phyloP scores from a whole-genome alignment of 2,329 filamentous ascomycete genomes.

The Epicoccum nigrum region DNA sequence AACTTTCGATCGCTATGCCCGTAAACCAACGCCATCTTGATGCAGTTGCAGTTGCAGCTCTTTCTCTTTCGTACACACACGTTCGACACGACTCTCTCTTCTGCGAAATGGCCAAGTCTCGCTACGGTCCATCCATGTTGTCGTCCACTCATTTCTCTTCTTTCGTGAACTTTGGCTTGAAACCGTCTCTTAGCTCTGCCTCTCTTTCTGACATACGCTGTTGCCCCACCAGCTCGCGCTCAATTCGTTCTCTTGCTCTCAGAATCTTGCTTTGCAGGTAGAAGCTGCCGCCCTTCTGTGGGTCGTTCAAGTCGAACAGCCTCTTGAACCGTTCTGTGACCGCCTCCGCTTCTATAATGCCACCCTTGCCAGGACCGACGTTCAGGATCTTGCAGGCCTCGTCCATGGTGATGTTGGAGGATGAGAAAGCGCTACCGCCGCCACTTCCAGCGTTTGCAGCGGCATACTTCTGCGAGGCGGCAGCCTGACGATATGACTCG shows the following conservation, averaged over 20 bases:
- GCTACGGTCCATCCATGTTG: neutral
- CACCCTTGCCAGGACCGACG: slow-evolving; percentile 83
- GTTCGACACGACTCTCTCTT: neutral
- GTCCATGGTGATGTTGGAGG: slow-evolving; percentile 84
- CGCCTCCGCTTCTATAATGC: slow-evolving; percentile 77
- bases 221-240: slow-evolving; percentile 78
- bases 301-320: slow-evolving; percentile 92
- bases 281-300: slow-evolving; percentile 94
- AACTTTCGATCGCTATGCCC: slow-evolving; percentile 29
- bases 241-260: slow-evolving; percentile 87
- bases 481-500: slow-evolving; percentile 95
- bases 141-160: slow-evolving; percentile 54
- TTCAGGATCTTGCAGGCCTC: slow-evolving; percentile 98
- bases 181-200: slow-evolving; percentile 81
- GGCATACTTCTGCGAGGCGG: slow-evolving; percentile 82
- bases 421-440: slow-evolving; percentile 55
- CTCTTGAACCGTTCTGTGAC: slow-evolving; percentile 90
- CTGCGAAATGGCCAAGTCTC: neutral
- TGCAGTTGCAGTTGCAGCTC: slow-evolving; percentile 23
- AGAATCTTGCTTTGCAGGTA: slow-evolving; percentile 98
- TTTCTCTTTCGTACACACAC: neutral
- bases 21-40: slow-evolving; percentile 28
- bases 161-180: slow-evolving; percentile 95
- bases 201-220: slow-evolving; percentile 75
- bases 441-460: slow-evolving; percentile 68